A percentile compares a stretch with the other conserved stretches of the same genome.
Evolutionary conservation across 108 stramenopile species (phyloP).

Genomic region (Halocafeteria seosinensis): DNA sequence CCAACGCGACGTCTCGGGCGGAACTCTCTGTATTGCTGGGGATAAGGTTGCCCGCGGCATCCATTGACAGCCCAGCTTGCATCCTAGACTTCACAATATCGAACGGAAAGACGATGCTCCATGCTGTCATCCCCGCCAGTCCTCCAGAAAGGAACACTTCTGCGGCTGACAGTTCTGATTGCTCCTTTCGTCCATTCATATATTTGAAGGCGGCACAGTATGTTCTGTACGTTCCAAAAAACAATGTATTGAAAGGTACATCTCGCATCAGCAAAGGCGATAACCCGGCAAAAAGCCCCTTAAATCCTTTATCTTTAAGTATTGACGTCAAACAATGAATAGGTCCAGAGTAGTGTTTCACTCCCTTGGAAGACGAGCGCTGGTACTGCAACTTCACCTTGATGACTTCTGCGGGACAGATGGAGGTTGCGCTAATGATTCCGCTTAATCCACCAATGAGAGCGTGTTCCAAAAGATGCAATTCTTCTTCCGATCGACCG

Average conservation of each 20-base stretch:
- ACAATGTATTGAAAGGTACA: constrained; percentile 19
- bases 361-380: no score
- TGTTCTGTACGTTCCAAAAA: constrained; percentile 8
- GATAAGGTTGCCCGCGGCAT: no score
- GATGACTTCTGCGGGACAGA: constrained; percentile 14
- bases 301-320: neutral
- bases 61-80: constrained; percentile 4
- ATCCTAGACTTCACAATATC: constrained; percentile 7
- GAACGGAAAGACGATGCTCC: constrained; percentile 14
- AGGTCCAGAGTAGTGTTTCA: neutral
- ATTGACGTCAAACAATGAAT: neutral
- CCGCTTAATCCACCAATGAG: constrained; percentile 9
- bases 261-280: constrained; percentile 9
- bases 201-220: neutral
- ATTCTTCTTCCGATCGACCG: neutral
- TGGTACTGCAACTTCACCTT: constrained; percentile 7
- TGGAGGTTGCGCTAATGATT: constrained; percentile 3
- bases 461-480: constrained; percentile 3
- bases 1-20: neutral
- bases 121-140: constrained; percentile 9
- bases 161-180: neutral
- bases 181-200: neutral
- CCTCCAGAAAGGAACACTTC: constrained; percentile 3
- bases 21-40: no score
- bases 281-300: neutral